Evolutionary conservation across 768 basidiomycete species (phyloP).

Genomic region (Austroboletus eburneus): DNA sequence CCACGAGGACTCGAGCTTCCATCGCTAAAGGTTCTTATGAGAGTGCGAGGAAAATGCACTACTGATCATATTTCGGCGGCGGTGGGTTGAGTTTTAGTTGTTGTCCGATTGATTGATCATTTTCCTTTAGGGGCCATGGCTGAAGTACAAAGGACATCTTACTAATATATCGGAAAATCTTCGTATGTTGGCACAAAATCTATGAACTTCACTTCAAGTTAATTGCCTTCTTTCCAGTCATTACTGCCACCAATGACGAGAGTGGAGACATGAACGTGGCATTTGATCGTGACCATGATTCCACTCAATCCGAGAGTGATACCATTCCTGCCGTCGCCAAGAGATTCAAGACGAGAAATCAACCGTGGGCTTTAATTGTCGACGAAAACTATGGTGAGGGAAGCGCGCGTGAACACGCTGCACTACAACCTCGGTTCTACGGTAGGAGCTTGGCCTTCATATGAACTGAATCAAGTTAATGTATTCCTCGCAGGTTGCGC

Average conservation of each 20-base stretch:
- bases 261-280: conserved; percentile 90
- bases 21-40: conserved; percentile 76
- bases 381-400: conserved; percentile 99
- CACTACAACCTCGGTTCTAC: conserved; percentile 93
- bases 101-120: conserved; percentile 2
- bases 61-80: conserved; percentile 99
- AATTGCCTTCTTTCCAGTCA: conserved; percentile 48
- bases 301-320: conserved; percentile 47
- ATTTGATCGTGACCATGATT: conserved; percentile 63
- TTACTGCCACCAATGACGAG: conserved; percentile 95
- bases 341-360: conserved; percentile 72
- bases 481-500: conserved; percentile 55
- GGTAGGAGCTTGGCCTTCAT: conserved; percentile 38
- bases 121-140: conserved; percentile 80
- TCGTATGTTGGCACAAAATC: conserved; percentile 51
- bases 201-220: not conserved
- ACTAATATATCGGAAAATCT: conserved; percentile 96
- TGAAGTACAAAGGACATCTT: conserved; percentile 97
- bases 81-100: conserved; percentile 39
- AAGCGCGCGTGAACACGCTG: conserved; percentile 96
- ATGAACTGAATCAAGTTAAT: not conserved
- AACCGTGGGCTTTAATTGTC: conserved; percentile 92
- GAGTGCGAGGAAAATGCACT: conserved; percentile 97
- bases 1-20: conserved; percentile 69
- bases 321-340: conserved; percentile 92